Evolutionary conservation across 768 basidiomycete genomes (phyloP), one percentile per base, ranked within the genome.

Genomic region (Mycena belliarum): DNA sequence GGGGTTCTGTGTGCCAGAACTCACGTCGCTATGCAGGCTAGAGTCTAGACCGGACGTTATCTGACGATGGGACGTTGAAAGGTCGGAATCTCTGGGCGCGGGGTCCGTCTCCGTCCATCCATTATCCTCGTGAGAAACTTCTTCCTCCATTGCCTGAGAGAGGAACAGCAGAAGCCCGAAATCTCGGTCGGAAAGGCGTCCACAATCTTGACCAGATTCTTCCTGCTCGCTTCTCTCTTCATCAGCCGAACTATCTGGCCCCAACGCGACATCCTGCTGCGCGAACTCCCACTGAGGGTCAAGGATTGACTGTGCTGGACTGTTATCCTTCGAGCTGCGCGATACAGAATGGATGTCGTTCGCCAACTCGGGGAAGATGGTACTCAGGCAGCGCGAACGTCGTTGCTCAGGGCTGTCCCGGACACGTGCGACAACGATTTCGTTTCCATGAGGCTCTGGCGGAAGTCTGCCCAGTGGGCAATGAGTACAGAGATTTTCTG

Each of bases 201-300:
- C 52, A 12, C 2, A 20, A 37, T 52, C 28, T 7, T 41, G 32
- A 28, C 32, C 28, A 18, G 28, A 3, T 33, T 49, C 33, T 49
- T 49, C 47, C 28, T 2, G 10, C 16, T 4, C 21, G 16, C 33
- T 15, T 35, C 12, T 15, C 12, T 35, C 29, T 12, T 12, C 33
- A 35, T 14, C 33, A 18, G 20, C 4, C 2, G 11, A 2, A 20
- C n/a, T 21, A 23, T 24, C 23, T 9, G 1, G 2, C 16, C 2
- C 40, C 16, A 40, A 21, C 16, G n/a, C 3, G 15, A 18, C 9
- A 25, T 32, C 49, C 15, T 14, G 23, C 29, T 53, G 40, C 5
- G 46, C 20, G 18, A 59, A 59, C 14, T 60, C 59, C 59, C 59
- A 60, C n/a, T 50, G 49, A 5, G 21, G 1, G 29, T 55, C 53